phyloP scores from a whole-genome alignment of 2,329 filamentous ascomycete species.

The Talaromyces pinophilus region DNA sequence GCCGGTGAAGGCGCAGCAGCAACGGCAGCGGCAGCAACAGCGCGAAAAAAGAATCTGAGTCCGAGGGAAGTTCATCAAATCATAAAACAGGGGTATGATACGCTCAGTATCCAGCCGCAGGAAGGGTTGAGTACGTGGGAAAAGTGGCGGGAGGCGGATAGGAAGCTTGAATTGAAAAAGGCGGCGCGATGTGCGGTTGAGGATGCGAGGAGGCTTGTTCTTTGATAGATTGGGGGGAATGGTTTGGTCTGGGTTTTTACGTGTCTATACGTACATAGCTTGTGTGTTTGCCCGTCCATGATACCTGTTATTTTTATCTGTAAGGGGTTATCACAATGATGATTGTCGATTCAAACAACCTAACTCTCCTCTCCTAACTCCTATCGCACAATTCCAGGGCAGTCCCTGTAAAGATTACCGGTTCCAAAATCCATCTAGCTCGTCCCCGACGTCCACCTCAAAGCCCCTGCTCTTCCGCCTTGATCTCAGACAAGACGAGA shows the following conservation, averaged over 20 bases:
- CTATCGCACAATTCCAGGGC: neutral
- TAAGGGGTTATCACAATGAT: neutral
- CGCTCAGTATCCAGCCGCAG: constrained; percentile 83
- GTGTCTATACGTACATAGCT: constrained; percentile 4
- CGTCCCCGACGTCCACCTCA: neutral
- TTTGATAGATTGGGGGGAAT: constrained; percentile 25
- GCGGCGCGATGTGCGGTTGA: constrained; percentile 77
- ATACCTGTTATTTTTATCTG: neutral
- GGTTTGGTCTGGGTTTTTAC: constrained; percentile 2
- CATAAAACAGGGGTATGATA: constrained; percentile 96
- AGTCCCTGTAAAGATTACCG: neutral
- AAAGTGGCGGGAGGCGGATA: constrained; percentile 81
- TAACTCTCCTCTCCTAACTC: neutral
- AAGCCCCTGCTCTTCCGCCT: neutral
- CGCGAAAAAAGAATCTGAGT: constrained; percentile 67
- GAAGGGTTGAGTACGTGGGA: constrained; percentile 87
- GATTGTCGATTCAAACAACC: neutral
- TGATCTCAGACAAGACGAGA: constrained; percentile 33
- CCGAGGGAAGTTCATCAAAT: constrained; percentile 82
- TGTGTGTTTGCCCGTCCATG: neutral
- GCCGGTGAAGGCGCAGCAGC: constrained; percentile 39
- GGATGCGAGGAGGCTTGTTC: constrained; percentile 59
- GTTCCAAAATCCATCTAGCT: neutral
- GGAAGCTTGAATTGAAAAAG: constrained; percentile 81
- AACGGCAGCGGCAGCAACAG: constrained; percentile 29